Evolutionary conservation across 2,329 filamentous ascomycete species (phyloP).

Genomic region (Calcarisporium arbuscula): DNA sequence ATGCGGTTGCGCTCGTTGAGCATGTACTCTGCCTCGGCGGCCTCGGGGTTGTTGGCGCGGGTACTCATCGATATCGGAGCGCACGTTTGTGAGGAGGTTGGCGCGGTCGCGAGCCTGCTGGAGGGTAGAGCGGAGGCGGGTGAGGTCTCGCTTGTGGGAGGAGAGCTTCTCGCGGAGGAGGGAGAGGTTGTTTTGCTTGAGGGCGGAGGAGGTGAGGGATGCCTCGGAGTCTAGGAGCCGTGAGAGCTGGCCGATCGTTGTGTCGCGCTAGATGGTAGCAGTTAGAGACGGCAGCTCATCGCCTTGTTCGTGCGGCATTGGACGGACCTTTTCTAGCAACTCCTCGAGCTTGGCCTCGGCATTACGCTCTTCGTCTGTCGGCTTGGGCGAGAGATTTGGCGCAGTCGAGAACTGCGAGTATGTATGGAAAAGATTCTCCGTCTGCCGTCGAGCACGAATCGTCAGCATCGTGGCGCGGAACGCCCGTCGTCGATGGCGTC

Average conservation of each 20-base stretch:
- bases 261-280: constrained; percentile 59
- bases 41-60: constrained; percentile 72
- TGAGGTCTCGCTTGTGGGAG: constrained; percentile 79
- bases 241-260: constrained; percentile 71
- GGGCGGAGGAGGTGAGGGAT: constrained; percentile 74
- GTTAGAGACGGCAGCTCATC: constrained; percentile 7
- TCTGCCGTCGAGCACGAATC: constrained; percentile 46
- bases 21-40: constrained; percentile 94
- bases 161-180: constrained; percentile 85
- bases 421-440: constrained; percentile 72
- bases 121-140: constrained; percentile 67
- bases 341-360: constrained; percentile 80
- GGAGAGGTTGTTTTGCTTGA: constrained; percentile 95
- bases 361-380: constrained; percentile 75
- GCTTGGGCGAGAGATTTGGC: constrained; percentile 71
- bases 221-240: constrained; percentile 92
- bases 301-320: background rate
- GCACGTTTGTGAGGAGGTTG: constrained; percentile 85
- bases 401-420: constrained; percentile 89
- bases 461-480: background rate
- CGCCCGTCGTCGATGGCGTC: background rate
- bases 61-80: constrained; percentile 87
- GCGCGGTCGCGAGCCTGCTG: constrained; percentile 75
- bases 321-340: constrained; percentile 67
- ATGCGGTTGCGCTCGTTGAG: constrained; percentile 78